Evolutionary conservation across 2,329 filamentous ascomycete species (phyloP).

Genomic region (Colletotrichum scovillei): DNA sequence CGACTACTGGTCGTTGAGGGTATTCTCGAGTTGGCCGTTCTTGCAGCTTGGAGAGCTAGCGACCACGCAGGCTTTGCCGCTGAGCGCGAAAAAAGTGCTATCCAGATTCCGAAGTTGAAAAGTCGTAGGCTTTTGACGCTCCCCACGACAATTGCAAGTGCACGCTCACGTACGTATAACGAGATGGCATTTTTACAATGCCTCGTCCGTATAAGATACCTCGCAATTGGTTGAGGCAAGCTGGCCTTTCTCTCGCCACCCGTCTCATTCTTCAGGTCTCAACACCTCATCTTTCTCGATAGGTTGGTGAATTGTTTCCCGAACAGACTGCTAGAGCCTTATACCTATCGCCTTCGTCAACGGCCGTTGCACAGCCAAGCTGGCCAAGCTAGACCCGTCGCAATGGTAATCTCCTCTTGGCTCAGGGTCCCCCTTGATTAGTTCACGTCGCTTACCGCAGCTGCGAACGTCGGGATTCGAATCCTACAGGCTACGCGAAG

Average conservation of each 20-base stretch:
- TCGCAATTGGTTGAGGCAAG: neutral
- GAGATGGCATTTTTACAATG: neutral
- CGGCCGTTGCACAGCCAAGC: neutral
- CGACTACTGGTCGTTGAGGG: neutral
- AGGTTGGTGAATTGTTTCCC: neutral
- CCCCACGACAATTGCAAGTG: neutral
- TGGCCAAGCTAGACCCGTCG: neutral
- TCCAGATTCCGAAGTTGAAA: neutral
- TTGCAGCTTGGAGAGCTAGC: accelerated
- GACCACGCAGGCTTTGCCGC: no score
- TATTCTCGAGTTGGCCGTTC: accelerated
- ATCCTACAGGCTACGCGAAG: neutral
- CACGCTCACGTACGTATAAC: neutral
- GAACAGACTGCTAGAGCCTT: no score
- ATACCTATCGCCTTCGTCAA: neutral
- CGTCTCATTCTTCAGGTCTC: neutral
- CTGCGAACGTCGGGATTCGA: neutral
- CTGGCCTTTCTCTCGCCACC: neutral
- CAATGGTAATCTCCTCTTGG: neutral
- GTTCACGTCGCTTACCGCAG: neutral
- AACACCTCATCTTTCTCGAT: neutral
- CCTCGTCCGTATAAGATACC: neutral
- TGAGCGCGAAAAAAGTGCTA: neutral
- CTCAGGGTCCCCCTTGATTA: neutral
- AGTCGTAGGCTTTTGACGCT: neutral